These are phyloP conservation scores for Aspergillus aculeatus DNA, from an alignment of 2,329 filamentous ascomycete species.

Conservation along the genomic window DNA sequence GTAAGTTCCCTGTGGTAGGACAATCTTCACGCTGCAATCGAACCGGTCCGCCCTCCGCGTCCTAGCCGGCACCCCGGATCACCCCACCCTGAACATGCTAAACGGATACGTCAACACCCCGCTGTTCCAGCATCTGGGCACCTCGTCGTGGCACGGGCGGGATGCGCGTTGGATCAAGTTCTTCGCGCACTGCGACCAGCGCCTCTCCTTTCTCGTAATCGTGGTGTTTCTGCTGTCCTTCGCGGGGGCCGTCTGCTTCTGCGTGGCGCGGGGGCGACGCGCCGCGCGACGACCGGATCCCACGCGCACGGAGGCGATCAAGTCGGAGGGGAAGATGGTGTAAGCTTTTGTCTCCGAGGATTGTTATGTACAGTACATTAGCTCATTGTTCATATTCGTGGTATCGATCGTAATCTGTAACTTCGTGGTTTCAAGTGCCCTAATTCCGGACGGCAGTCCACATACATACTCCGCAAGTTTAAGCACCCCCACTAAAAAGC, in stretches of 20 bases:
- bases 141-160: constrained; percentile 45
- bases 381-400: not conserved
- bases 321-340: not conserved
- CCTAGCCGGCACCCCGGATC: constrained; percentile 31
- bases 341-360: not conserved
- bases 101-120: constrained; percentile 43
- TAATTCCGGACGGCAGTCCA: too few relatives aligned
- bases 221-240: not conserved
- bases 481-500: too few relatives aligned
- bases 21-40: constrained; percentile 38
- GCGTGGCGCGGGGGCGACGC: not conserved
- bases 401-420: too few relatives aligned
- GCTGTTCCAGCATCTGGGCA: constrained; percentile 44
- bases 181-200: constrained; percentile 9
- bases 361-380: too few relatives aligned
- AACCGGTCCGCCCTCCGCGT: constrained; percentile 37
- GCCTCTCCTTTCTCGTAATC: constrained; percentile 5
- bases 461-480: too few relatives aligned
- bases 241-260: not conserved
- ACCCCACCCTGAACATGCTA: constrained; percentile 37
- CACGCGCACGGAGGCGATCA: not conserved
- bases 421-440: too few relatives aligned
- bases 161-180: constrained; percentile 34
- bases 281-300: not conserved
- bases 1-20: too few relatives aligned